A percentile compares a stretch with the other conserved stretches of the same genome.
Evolutionary conservation across 2,329 filamentous ascomycete genomes (phyloP).

Genomic region (Podosphaera xanthii): DNA sequence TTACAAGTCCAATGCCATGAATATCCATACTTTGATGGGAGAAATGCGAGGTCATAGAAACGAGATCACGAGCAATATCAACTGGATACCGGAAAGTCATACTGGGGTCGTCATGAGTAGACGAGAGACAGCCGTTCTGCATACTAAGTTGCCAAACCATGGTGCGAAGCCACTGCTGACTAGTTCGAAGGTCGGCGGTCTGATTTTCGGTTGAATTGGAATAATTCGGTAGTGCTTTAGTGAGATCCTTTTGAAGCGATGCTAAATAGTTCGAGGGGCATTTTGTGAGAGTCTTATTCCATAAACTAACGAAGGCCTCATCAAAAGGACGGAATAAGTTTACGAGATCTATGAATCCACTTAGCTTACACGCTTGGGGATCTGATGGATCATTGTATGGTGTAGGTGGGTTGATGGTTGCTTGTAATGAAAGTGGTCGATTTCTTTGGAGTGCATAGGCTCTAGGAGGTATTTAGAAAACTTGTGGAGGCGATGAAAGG

Average conservation of each 20-base stretch:
- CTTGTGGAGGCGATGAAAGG: slow-evolving; percentile 2
- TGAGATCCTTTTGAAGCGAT: slow-evolving; percentile 37
- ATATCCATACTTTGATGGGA: slow-evolving; percentile 52
- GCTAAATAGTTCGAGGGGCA: slow-evolving; percentile 33
- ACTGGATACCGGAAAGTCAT: slow-evolving; percentile 41
- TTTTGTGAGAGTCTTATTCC: slow-evolving; percentile 40
- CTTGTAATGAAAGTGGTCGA: slow-evolving; percentile 45
- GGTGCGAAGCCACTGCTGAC: slow-evolving; percentile 43
- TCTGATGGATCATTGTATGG: slow-evolving; percentile 36
- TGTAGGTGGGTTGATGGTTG: slow-evolving; percentile 42
- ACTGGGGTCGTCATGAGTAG: slow-evolving; percentile 24
- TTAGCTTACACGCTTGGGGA: slow-evolving; percentile 28
- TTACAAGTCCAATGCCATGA: slow-evolving; percentile 48
- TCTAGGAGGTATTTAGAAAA: slow-evolving; percentile 16
- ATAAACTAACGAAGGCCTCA: slow-evolving; percentile 36
- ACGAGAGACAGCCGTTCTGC: slow-evolving; percentile 28
- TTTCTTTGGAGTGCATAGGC: slow-evolving; percentile 50
- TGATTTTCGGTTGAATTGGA: slow-evolving; percentile 28
- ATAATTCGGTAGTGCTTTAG: slow-evolving; percentile 28
- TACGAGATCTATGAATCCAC: slow-evolving; percentile 34
- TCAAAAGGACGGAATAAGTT: slow-evolving; percentile 44
- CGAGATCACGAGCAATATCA: slow-evolving; percentile 36
- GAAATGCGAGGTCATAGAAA: slow-evolving; percentile 46
- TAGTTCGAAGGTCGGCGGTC: slow-evolving; percentile 30
- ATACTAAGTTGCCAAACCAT: slow-evolving; percentile 38